These are phyloP conservation scores for Paramarasmius palmivorus DNA, from an alignment of 1,284 basidiomycete species.

Conservation along the genomic window DNA sequence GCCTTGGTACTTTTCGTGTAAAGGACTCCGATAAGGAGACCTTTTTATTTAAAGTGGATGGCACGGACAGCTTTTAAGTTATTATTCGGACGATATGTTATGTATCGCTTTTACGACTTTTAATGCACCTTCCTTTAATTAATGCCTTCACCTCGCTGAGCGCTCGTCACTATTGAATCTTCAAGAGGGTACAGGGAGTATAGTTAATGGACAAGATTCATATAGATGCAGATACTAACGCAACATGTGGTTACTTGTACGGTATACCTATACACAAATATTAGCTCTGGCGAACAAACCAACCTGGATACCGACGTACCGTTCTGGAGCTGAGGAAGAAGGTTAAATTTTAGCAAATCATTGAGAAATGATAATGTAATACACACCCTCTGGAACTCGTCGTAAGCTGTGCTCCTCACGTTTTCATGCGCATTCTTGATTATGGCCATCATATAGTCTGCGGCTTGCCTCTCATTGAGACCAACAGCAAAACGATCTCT, in stretches of 20 bases:
- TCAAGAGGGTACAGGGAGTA: background rate
- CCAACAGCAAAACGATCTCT: slow-evolving; percentile 86
- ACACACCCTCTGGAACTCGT: slow-evolving; percentile 85
- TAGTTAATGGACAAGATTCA: too few species aligned
- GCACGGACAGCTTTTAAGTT: too few species aligned
- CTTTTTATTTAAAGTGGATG: too few species aligned
- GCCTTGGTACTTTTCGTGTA: background rate
- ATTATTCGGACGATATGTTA: too few species aligned
- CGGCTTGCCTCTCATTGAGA: slow-evolving; percentile 87
- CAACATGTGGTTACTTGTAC: slow-evolving; percentile 45
- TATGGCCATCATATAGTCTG: slow-evolving; percentile 87
- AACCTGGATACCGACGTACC: slow-evolving; percentile 31
- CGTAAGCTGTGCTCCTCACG: slow-evolving; percentile 87
- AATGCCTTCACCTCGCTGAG: too few species aligned
- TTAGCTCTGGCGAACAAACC: slow-evolving; percentile 5
- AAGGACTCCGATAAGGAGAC: too few species aligned
- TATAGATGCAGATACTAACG: too few species aligned
- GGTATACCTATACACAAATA: slow-evolving; percentile 42
- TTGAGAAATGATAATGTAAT: background rate
- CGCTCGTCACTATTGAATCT: background rate
- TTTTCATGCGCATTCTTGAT: slow-evolving; percentile 96
- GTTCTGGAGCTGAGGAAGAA: slow-evolving; percentile 48
- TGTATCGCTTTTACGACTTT: too few species aligned
- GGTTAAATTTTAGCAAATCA: background rate
- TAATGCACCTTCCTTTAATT: too few species aligned